phyloP scores from a whole-genome alignment of 768 basidiomycete genomes.

The Auriscalpium vulgare region DNA sequence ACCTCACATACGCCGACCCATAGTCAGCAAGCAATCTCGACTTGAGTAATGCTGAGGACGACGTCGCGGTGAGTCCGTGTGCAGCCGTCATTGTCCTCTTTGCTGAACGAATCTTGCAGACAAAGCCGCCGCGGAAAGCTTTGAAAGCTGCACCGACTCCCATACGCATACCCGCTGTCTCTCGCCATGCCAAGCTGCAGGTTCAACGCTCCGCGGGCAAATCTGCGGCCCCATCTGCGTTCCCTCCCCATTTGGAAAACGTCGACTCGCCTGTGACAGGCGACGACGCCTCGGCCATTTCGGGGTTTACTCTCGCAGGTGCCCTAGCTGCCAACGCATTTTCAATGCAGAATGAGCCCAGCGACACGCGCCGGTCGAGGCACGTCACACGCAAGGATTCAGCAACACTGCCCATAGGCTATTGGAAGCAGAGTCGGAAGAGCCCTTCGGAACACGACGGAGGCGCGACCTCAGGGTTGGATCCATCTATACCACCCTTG shows the following conservation, averaged over 20 bases:
- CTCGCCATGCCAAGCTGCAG: background rate
- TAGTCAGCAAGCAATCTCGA: background rate
- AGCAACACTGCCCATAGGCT: slow-evolving; percentile 8
- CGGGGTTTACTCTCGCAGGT: slow-evolving; percentile 12
- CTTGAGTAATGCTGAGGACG: background rate
- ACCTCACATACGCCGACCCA: background rate
- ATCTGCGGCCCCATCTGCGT: background rate
- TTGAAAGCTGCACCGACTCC: slow-evolving; percentile 4
- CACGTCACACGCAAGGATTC: slow-evolving; percentile 12
- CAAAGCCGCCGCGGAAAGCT: background rate
- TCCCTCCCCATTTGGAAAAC: background rate
- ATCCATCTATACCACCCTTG: background rate
- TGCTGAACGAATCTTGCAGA: background rate
- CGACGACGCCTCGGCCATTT: slow-evolving; percentile 6
- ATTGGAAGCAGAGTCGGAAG: background rate
- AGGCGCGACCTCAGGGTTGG: background rate
- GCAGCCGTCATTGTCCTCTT: background rate
- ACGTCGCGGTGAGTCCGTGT: background rate
- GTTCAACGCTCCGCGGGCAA: slow-evolving; percentile 3
- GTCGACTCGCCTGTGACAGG: slow-evolving; percentile 4
- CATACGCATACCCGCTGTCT: slow-evolving; percentile 7
- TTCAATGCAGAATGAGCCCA: slow-evolving; percentile 1
- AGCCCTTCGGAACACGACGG: background rate
- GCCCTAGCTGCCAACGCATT: slow-evolving; percentile 4
- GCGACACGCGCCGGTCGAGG: slow-evolving; percentile 4